These are phyloP conservation scores for Blastocystis hominis DNA, from an alignment of 352 stramenopile species.

Conservation along the genomic window DNA sequence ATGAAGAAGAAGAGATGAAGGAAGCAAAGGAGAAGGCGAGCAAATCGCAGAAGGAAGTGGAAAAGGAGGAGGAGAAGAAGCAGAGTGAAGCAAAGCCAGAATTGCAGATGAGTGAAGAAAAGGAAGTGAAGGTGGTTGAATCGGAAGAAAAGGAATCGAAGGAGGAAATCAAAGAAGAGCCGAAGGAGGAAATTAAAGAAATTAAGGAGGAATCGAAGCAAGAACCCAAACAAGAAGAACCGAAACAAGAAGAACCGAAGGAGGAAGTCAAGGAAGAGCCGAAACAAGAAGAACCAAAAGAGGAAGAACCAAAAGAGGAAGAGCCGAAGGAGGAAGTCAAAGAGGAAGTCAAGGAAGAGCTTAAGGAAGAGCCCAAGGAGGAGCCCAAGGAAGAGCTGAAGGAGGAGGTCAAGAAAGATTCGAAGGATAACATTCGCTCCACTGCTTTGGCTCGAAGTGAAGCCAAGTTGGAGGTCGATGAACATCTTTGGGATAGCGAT, in stretches of 20 bases:
- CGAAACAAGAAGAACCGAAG: not conserved
- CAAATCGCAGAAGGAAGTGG: not conserved
- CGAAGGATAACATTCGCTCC: not conserved
- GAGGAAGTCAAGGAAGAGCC: not conserved
- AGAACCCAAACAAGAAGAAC: not conserved
- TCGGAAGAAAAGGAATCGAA: not conserved
- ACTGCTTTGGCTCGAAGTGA: slow-evolving; percentile 42
- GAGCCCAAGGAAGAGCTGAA: not conserved
- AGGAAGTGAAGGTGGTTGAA: not conserved
- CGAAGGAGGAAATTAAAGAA: not conserved
- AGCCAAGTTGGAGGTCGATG: not conserved
- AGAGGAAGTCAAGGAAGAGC: not conserved
- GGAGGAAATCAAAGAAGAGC: not conserved
- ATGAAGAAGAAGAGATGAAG: not conserved
- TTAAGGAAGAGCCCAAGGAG: not conserved
- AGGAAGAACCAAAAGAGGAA: not conserved
- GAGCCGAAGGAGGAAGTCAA: not conserved
- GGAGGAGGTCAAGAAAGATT: not conserved
- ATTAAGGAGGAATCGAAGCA: not conserved
- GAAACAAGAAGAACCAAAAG: not conserved
- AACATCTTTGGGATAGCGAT: slow-evolving; percentile 20
- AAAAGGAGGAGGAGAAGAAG: not conserved
- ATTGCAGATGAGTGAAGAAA: no score
- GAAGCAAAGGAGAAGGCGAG: not conserved
- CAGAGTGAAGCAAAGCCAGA: not conserved